Evolutionary conservation across 331 rosid species (phyloP), one percentile per base, ranked within the genome.

Genomic region (Ulmus americana): DNA sequence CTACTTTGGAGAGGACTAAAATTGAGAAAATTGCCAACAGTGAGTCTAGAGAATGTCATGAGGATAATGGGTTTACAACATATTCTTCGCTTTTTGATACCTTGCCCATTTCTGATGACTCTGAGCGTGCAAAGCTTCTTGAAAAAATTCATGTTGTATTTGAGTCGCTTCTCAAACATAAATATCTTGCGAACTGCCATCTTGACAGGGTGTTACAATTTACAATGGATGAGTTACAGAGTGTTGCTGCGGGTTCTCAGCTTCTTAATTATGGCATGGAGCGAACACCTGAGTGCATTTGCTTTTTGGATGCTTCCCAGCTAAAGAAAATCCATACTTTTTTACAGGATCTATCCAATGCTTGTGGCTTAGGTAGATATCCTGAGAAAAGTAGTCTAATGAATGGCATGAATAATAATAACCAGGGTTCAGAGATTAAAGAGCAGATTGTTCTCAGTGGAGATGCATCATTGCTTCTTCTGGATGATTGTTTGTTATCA

Each of bases 31-130:
- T 65, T 77, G 52, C 53, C 28, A 81, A 75, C 61, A 68, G 44
- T 69, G 81, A 77, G 77, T 76, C 55, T 64, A 68, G 55, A 63
- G 82, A 68, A 46, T 74, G 75, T 77, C 76, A 48, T 60, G 84
- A 79, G 55, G 76, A 61, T 16, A 84, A 73, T 52, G 78, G 73
- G 3, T 75, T 80, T 40, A 13, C 65, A 39, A 59, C 71, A 55
- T 61, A 74, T 78, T 82, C 82, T 85, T 82, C 83, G 74, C 56
- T 69, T 60, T 35, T 65, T 66, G 86, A 79, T 68, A 65, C 80
- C 74, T 92, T 95, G 95, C 98, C 95, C 7, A 70, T 85, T 57
- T 81, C 96, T 45, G 90, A 90, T 74, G 97, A 94, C 53, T 44
- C 78, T 12, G 99, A 94, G 80, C 82, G 99, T 1, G 72, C 79